Conservation (phyloP, 1,284 basidiomycete species). For the Ceratobasidium sp. region DNA sequence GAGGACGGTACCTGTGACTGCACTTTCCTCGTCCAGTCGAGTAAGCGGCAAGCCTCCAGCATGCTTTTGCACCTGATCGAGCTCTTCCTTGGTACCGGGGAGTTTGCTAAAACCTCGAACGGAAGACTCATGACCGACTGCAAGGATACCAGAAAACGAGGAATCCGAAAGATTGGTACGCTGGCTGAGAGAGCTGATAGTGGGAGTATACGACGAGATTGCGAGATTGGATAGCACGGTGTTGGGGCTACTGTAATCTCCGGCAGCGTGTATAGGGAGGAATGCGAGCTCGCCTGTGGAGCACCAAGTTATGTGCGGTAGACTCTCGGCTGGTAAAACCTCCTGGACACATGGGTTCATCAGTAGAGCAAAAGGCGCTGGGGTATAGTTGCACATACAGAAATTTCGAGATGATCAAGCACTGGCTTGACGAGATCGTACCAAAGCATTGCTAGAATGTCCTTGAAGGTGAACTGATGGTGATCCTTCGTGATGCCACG, state of each 20-base stretch:
- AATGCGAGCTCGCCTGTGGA: not conserved
- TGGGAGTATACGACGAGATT: not conserved
- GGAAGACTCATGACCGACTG: not conserved
- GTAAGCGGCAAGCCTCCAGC: not conserved
- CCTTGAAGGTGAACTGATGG: not conserved
- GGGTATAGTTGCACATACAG: not conserved
- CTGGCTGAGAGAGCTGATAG: not conserved
- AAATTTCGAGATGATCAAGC: not conserved
- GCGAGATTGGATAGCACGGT: not conserved
- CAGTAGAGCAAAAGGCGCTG: not conserved
- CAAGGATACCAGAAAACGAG: not conserved
- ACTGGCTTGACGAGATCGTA: not conserved
- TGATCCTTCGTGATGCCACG: not conserved
- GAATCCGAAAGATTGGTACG: not conserved
- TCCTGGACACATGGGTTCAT: not conserved
- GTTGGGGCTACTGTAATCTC: not conserved
- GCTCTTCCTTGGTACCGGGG: not conserved
- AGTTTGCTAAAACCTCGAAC: not conserved
- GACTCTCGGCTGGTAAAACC: not conserved
- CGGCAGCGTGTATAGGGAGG: not conserved
- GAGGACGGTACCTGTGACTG: not conserved
- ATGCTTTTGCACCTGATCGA: not conserved
- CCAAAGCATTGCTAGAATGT: not conserved
- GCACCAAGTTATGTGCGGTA: not conserved
- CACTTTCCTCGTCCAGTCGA: not conserved